A percentile compares a stretch with the other conserved stretches of the same genome.
Evolutionary conservation across 352 stramenopile species (phyloP).

Genomic region (Globisporangium alternatum): DNA sequence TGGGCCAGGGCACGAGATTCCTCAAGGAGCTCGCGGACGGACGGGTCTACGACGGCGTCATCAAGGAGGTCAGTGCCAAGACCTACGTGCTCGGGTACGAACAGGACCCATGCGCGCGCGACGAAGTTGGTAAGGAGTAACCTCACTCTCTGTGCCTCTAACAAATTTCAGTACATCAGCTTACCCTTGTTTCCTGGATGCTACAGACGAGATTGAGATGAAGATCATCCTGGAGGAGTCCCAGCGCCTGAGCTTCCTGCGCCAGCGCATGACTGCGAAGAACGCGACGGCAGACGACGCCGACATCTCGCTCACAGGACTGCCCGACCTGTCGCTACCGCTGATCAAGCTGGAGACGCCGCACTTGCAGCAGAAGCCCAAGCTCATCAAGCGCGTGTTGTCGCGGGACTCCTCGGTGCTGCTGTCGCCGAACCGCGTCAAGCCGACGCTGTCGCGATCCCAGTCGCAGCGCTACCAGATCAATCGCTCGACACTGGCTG

Average conservation of each 20-base stretch:
- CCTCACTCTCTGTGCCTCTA: background rate
- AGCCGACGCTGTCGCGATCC: slow-evolving; percentile 29
- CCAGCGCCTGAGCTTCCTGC: slow-evolving; percentile 38
- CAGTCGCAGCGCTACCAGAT: slow-evolving; percentile 30
- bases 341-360: slow-evolving; percentile 3
- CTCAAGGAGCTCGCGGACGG: slow-evolving; percentile 71
- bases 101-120: slow-evolving; percentile 49
- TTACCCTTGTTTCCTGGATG: background rate
- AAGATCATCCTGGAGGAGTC: slow-evolving; percentile 74
- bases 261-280: slow-evolving; percentile 20
- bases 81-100: slow-evolving; percentile 62
- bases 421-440: slow-evolving; percentile 19
- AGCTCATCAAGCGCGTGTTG: slow-evolving; percentile 35
- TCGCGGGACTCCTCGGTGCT: slow-evolving; percentile 26
- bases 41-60: slow-evolving; percentile 63
- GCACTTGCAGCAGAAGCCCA: slow-evolving; percentile 8
- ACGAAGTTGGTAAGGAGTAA: slow-evolving; percentile 58
- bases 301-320: slow-evolving; percentile 53
- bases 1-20: slow-evolving; percentile 60
- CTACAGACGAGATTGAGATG: slow-evolving; percentile 70
- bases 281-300: slow-evolving; percentile 21
- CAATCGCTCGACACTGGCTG: background rate
- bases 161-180: background rate
- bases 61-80: slow-evolving; percentile 40
- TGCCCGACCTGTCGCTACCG: slow-evolving; percentile 47